Evolutionary conservation across 169 alveolate species (phyloP), one percentile per base, ranked within the genome.

Genomic region (Sarcocystis neurona): DNA sequence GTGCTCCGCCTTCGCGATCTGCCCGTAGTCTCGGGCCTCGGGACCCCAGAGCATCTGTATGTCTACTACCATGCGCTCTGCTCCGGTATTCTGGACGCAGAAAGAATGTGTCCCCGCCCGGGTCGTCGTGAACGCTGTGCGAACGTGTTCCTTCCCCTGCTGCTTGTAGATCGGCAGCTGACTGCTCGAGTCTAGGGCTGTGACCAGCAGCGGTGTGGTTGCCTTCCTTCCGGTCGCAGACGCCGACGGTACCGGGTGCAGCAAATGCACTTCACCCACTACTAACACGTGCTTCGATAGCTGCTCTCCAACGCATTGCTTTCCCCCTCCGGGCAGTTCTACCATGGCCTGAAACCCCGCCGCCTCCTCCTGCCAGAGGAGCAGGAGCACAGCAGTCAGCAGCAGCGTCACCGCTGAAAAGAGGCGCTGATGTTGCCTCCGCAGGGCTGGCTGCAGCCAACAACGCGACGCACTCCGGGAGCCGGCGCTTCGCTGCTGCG

Each of bases 1-100:
- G 53, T 87, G 91, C 60, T 87, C 91, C 4, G 86, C 91, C 87
- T 87, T 87, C 44, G 91, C 91, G 68, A 87, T 70, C 80, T 87
- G 91, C 34, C 91, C 75, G 91, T 87, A 87, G 68, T 87, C 91
- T 0, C 91, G 27, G 39, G 91, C 91, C 46, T 82, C 91, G 4
- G 91, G 91, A 79, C 91, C 91, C 91, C 91, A 87, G 60, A 87
- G 60, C 60, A 87, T 70, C 87, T 74, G 86, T 50, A 56, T 60
- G 56, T 87, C 86, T 23, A 87, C 91, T 0, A 72, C 47, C 2
- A 87, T 46, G n/a, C 53, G 85, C 50, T 66, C 79, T 53, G 50
- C 44, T 4, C 86, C 79, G 39, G 66, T 53, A 27, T 87, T 87
- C 68, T 56, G 34, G 39, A 87, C 91, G 50, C 91, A 87, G 53